Evolutionary conservation across 2,329 filamentous ascomycete species (phyloP).

Genomic region (Penicillium polonicum): DNA sequence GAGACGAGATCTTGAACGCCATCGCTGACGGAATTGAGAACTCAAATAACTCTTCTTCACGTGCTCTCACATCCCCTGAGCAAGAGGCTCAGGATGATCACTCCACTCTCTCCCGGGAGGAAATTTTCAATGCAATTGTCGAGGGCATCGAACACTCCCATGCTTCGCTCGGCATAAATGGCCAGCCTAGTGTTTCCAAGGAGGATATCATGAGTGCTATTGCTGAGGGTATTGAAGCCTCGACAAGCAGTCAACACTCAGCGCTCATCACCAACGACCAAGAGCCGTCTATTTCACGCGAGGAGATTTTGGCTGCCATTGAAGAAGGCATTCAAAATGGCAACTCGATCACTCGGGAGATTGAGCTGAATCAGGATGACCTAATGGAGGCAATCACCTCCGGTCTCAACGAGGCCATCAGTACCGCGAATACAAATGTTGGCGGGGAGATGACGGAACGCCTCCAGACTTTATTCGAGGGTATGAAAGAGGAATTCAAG

Average conservation of each 20-base stretch:
- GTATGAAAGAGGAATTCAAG: constrained; percentile 67
- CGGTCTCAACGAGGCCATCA: constrained; percentile 54
- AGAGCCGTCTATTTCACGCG: constrained; percentile 49
- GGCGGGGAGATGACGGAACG: constrained; percentile 61
- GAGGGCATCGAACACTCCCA: constrained; percentile 7
- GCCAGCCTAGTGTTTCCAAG: constrained; percentile 1
- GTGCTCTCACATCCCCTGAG: constrained; percentile 2
- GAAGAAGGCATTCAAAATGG: constrained; percentile 57
- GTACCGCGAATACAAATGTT: constrained; percentile 51
- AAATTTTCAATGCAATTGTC: constrained; percentile 8
- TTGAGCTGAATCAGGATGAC: constrained; percentile 55
- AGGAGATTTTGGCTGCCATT: constrained; percentile 58
- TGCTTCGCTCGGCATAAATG: not conserved
- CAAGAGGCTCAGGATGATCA: not conserved
- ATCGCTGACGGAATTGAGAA: constrained; percentile 11
- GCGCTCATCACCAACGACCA: constrained; percentile 34
- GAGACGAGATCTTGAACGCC: constrained; percentile 7
- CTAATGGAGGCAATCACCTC: constrained; percentile 60
- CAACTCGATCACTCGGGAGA: constrained; percentile 54
- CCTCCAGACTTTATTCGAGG: constrained; percentile 59
- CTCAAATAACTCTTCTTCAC: not conserved
- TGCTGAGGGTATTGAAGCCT: constrained; percentile 20
- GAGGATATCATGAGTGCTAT: constrained; percentile 21
- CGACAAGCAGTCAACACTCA: constrained; percentile 36
- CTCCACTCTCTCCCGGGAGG: not conserved